Evolutionary conservation across 805 yeast species (phyloP), one percentile per base, ranked within the genome.

Genomic region (Candida sanyiensis): DNA sequence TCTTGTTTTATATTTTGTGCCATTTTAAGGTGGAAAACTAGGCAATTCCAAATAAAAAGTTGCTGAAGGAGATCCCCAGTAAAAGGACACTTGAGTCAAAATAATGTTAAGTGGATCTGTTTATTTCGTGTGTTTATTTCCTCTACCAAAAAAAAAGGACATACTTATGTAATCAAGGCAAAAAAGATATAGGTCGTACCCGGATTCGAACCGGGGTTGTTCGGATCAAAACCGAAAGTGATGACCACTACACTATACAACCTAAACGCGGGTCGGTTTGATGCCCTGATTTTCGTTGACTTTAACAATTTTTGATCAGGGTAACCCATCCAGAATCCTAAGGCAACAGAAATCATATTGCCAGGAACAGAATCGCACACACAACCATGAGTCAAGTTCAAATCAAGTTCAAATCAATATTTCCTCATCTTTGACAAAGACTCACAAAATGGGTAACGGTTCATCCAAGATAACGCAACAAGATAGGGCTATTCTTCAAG

Each of bases 171-270:
- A 20, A 29, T 19, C 10, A 10, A 6, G 25, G 25, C 7, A 31
- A 21, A n/a, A 21, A 21, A 29, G 18, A 17, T 11, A 38, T 28
- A 77, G 83, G 82, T 77, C 84, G 77, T 73, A 74, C 84, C 83
- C 83, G 83, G 84, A 76, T 75, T 78, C 85, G 85, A 78, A 78
- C 84, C 75, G 83, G 83, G 83, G 85, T 78, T 75, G 73, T 61
- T 61, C 73, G 75, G 75, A 69, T 70, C 75, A 70, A 69, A 70
- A 70, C 75, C 75, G 73, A 69, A 65, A 59, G 75, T 70, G 75
- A 70, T 70, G 67, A 69, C 75, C 75, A 69, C 74, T 70, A 70
- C 75, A 70, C 74, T 69, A 70, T 69, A 67, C 68, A 69, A 70
- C 73, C 75, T 24, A n/a, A 20, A 4, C 25, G 4, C 20, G 22